A percentile compares a stretch with the other conserved stretches of the same genome.
phyloP scores from a whole-genome alignment of 2,329 filamentous ascomycete species.

The Alternaria atra region DNA sequence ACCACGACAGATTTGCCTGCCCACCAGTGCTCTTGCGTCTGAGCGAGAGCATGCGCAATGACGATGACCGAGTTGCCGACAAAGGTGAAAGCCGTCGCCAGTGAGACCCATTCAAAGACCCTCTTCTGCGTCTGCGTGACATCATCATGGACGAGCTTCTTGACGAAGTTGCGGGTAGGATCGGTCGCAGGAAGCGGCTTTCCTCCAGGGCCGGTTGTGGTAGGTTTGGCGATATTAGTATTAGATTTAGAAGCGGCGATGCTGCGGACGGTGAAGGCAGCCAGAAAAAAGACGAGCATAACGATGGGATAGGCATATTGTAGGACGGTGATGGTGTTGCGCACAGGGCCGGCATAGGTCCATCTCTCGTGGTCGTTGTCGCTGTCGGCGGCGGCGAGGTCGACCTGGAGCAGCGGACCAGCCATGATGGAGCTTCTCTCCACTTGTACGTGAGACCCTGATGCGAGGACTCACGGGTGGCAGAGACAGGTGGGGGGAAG shows the following conservation, averaged over 20 bases:
- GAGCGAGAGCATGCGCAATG: slow-evolving; percentile 75
- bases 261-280: slow-evolving; percentile 69
- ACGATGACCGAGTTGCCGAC: slow-evolving; percentile 77
- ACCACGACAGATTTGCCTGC: slow-evolving; percentile 80
- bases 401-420: slow-evolving; percentile 20
- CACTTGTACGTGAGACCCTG: slow-evolving; percentile 17
- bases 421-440: slow-evolving; percentile 32
- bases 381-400: slow-evolving; percentile 10
- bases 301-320: slow-evolving; percentile 71
- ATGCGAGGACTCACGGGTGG: slow-evolving; percentile 19
- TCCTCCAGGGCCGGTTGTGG: slow-evolving; percentile 80
- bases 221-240: slow-evolving; percentile 56
- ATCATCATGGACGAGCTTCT: slow-evolving; percentile 59
- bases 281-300: slow-evolving; percentile 70
- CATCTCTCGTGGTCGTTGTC: slow-evolving; percentile 28
- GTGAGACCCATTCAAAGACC: slow-evolving; percentile 78
- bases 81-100: slow-evolving; percentile 76
- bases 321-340: slow-evolving; percentile 47
- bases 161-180: slow-evolving; percentile 54
- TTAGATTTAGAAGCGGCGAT: slow-evolving; percentile 61
- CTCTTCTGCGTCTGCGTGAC: slow-evolving; percentile 74
- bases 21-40: slow-evolving; percentile 77
- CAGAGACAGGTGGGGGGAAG: slow-evolving; percentile 11
- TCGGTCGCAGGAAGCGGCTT: slow-evolving; percentile 79
- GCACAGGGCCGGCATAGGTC: slow-evolving; percentile 30